Evolutionary conservation across 2,329 filamentous ascomycete genomes (phyloP), one percentile per base, ranked within the genome.

Genomic region (Diaporthe velutina): DNA sequence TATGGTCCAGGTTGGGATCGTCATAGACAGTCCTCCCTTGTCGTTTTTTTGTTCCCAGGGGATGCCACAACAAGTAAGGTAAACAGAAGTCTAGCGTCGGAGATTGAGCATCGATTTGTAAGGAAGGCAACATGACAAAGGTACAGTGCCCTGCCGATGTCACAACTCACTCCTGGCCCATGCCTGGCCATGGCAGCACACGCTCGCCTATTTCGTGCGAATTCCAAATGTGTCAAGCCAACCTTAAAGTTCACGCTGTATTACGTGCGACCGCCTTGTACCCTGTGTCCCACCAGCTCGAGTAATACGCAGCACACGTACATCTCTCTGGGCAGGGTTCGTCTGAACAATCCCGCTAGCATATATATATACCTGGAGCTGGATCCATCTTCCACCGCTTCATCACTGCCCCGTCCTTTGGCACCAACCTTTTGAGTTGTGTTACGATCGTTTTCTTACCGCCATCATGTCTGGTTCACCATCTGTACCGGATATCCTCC

Each of bases 81-180:
- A 50, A 38, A 30, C 33, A 52, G 30, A 38, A 28, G 19, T 38
- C 45, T 52, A 67, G 45, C 30, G 64, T 67, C 64, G 64, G 64
- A 67, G 64, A 67, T 67, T 67, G 45, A 58, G 57, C 45, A 42
- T 64, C 28, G n/a, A 71, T 71, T 71, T 61, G 55, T 61, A 61
- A 61, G 33, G 33, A 52, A 30, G 15, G 38, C n/a, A 48, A 40
- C 70, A 71, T 25, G 70, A 61, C 57, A 64, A 25, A 64, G 57
- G 30, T 64, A 61, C 48, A 42, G 45, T 25, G 40, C 42, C 38
- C 48, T 30, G 5, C 50, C 52, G 30, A 52, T 67, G 64, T 52
- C 45, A 52, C 30, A 50, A 50, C 7, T 35, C 30, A 30, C 40
- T n/a, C n/a, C 60, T 48, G 42, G 17, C 19, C 55, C n/a, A n/a